These are phyloP conservation scores for Cercospora nicotianae DNA, from an alignment of 2,329 filamentous ascomycete genomes.

Conservation along the genomic window DNA sequence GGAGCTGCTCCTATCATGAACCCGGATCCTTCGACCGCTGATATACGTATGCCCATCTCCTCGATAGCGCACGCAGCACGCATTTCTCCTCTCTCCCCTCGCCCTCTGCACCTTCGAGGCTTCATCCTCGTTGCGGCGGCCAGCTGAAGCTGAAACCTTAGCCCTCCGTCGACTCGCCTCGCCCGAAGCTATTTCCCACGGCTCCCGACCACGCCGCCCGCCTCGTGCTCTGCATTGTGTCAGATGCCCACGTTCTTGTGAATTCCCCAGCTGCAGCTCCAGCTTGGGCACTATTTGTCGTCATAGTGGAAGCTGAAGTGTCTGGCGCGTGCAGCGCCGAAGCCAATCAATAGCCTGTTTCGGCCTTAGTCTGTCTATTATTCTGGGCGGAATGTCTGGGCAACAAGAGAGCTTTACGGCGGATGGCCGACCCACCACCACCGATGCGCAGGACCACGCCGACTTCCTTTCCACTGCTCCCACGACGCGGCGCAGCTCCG, in stretches of 20 bases:
- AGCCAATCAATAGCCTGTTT: conserved; percentile 2
- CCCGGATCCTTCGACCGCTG: background rate
- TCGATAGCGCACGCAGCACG: background rate
- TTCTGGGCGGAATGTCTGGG: conserved; percentile 7
- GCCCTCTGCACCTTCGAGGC: background rate
- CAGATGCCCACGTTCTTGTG: background rate
- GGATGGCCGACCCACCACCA: conserved; percentile 6
- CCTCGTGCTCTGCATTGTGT: background rate
- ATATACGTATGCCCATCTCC: background rate
- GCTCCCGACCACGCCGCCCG: background rate
- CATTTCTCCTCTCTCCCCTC: background rate
- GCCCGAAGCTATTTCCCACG: background rate
- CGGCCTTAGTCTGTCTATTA: conserved; percentile 6
- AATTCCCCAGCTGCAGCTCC: background rate
- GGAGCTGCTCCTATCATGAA: conserved; percentile 1
- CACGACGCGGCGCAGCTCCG: conserved; percentile 29
- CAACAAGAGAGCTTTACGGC: conserved; percentile 4
- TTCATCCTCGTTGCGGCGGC: background rate
- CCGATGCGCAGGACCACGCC: conserved; percentile 26
- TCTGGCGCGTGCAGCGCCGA: conserved; percentile 2
- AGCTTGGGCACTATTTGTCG: background rate
- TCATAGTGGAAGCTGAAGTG: background rate
- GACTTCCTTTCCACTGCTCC: conserved; percentile 21
- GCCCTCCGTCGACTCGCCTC: conserved; percentile 4
- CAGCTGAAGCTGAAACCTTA: conserved; percentile 5